phyloP scores from a whole-genome alignment of 176 grass and related monocot genomes.

The Zea mays region DNA sequence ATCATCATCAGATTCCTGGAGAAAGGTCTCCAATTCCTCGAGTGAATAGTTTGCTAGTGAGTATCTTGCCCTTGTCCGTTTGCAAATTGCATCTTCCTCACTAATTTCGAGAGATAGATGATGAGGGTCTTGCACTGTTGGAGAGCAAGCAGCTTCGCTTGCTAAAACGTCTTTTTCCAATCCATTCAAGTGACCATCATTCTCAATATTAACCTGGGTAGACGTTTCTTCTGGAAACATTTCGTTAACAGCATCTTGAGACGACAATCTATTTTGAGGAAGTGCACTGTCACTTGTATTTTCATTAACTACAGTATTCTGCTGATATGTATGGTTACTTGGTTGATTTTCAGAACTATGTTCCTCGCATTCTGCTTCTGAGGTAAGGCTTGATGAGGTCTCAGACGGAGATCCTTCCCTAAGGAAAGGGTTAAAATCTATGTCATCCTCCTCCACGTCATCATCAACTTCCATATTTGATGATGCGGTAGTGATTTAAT shows the following conservation, averaged over 20 bases:
- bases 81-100: constrained; percentile 82
- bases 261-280: constrained; percentile 28
- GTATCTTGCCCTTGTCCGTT: constrained; percentile 64
- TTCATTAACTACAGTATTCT: constrained; percentile 24
- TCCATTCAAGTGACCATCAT: constrained; percentile 19
- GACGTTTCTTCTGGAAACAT: constrained; percentile 20
- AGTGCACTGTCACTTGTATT: constrained; percentile 20
- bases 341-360: constrained; percentile 38
- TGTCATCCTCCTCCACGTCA: constrained; percentile 81
- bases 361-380: constrained; percentile 54
- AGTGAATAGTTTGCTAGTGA: constrained; percentile 74
- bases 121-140: constrained; percentile 13
- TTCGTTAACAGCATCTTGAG: constrained; percentile 13
- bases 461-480: constrained; percentile 74
- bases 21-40: constrained; percentile 86
- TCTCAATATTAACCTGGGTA: constrained; percentile 20
- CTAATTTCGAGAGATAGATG: constrained; percentile 31
- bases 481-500: neutral
- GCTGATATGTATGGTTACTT: constrained; percentile 14
- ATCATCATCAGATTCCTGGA: constrained; percentile 95
- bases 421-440: constrained; percentile 79
- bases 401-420: constrained; percentile 68
- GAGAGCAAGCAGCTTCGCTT: constrained; percentile 22
- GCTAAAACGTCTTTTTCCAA: constrained; percentile 34
- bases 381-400: constrained; percentile 79